Evolutionary conservation across 1,284 basidiomycete species (phyloP), one percentile per base, ranked within the genome.

Genomic region (Cerrena zonata): DNA sequence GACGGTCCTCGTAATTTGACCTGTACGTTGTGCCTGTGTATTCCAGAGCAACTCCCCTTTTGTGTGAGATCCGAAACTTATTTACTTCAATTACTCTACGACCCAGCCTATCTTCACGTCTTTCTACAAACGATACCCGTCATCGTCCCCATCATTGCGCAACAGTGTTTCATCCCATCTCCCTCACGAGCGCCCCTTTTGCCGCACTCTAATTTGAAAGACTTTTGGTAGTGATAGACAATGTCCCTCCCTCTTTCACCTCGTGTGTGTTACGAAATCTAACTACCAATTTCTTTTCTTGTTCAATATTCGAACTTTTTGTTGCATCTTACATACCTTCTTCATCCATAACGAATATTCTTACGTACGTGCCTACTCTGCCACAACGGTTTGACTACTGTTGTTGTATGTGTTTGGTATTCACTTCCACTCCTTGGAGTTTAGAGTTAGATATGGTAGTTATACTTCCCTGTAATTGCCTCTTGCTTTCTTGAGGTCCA

Each of bases 91-190:
- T 60, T 42, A 57, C 56, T 57, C 58, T 59, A 64, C 57, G 61
- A 64, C 55, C 56, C 44, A 58, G 52, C 56, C 61, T 62, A 64
- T 58, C 57, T 60, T 53, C 44, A 63, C 54, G 60, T 62, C 53
- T 48, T 50, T 53, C 53, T 53, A 58, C 58, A 62, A n/a, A 39
- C 54, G 61, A 66, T 66, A 63, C 60, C 61, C 62, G 49, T 48
- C 50, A 47, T 19, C 37, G 48, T 49, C 41, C n/a, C n/a, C n/a
- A n/a, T n/a, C 37, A 22, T 3, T 21, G 27, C 34, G 36, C 21
- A 23, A 34, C 30, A 34, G n/a, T n/a, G n/a, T n/a, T n/a, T n/a
- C n/a, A n/a, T 19, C 38, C 41, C 41, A 25, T 15, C 22, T 7
- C 11, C 34, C 13, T 22, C 12, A 26, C 15, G 19, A 15, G 10